Evolutionary conservation across 2,329 filamentous ascomycete genomes (phyloP), one percentile per base, ranked within the genome.

Genomic region (Fusarium burgessii): DNA sequence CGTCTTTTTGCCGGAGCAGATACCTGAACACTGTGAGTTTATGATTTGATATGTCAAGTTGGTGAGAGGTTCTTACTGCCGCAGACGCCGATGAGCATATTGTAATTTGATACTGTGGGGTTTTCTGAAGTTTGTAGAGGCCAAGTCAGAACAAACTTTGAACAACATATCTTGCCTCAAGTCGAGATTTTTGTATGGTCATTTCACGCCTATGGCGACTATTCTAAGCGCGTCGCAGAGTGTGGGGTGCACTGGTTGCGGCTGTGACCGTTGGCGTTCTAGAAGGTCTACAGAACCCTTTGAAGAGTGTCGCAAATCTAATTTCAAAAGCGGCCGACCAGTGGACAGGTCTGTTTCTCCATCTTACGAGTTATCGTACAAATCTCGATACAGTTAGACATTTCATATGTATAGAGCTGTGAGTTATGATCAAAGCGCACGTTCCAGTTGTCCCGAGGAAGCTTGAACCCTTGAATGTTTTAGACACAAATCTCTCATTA

Each of bases 1-100:
- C 13, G 94, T 93, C 78, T 90, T 91, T 84, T 98, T 98, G 77
- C 96, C 96, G 51, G 95, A 91, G 84, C 95, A 98, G 76, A 98
- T 95, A 77, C 93, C 95, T 96, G 77, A 27, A 25, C 41, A 50
- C 25, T 55, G 61, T 70, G 59, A 73, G 70, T 66, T 43, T 49
- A 36, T 32, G 55, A 52, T 7, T 50, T 57, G 29, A 38, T 18
- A 14, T 60, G 27, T 18, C 47, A 58, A 57, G 27, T 17, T 40
- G 46, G 38, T 18, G 46, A 25, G 45, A 49, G 33, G 7, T 15
- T 69, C 81, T 78, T 85, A 92, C 91, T 90, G 77, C 91, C 91
- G 76, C 92, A 94, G 66, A 95, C 86, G 59, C 92, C 92, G 69
- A 94, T 92, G 42, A 95, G 85, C 92, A 95, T 94, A 29, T 77